Evolutionary conservation across 805 yeast genomes (phyloP), one percentile per base, ranked within the genome.

Genomic region (Ogataea salicorniae): DNA sequence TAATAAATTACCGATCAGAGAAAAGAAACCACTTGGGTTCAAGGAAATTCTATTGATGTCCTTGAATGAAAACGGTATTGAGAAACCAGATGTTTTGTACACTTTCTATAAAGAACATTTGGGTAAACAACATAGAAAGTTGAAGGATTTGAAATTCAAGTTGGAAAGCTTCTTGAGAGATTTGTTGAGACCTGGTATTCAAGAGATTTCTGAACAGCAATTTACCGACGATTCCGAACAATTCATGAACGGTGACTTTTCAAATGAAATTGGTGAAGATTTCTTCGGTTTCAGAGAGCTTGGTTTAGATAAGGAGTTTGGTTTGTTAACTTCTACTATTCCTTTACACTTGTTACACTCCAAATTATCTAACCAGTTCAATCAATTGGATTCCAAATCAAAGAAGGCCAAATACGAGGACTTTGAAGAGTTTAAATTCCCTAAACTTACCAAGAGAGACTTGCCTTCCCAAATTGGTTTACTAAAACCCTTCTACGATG

Each of bases 221-320:
- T 94, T 94, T 64, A 81, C 72, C 36, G 99, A 95, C 61, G 87
- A 89, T 59, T 85, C 96, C 58, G 97, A 94, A 53, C 96, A 92
- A 65, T 94, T 91, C 62, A 68, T 92, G 54, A 86, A 94, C 31
- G 99, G 99, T 48, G 97, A 91, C 59, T 94, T 94, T 64, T 85
- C 97, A 1, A 84, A 80, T 57, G 97, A 91, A 51, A 70, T 94
- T 36, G 99, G 98, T 6, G 99, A 92, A 58, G 99, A 94, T 68
- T 94, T 91, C 75, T 95, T 95, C 70, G 99, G 99, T 0, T 95
- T 94, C 73, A 86, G 79, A 61, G 98, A 92, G 55, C 72, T 94
- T 42, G 99, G 99, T 0, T 70, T 94, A 45, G 98, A 92, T 59
- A 87, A 84, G 58, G 99, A 94, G 64, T 85, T 89, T 63, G 91